Base-by-base conservation (phyloP, 164 flowering plant genomes). In the Magnolia kwangsiensis region DNA sequence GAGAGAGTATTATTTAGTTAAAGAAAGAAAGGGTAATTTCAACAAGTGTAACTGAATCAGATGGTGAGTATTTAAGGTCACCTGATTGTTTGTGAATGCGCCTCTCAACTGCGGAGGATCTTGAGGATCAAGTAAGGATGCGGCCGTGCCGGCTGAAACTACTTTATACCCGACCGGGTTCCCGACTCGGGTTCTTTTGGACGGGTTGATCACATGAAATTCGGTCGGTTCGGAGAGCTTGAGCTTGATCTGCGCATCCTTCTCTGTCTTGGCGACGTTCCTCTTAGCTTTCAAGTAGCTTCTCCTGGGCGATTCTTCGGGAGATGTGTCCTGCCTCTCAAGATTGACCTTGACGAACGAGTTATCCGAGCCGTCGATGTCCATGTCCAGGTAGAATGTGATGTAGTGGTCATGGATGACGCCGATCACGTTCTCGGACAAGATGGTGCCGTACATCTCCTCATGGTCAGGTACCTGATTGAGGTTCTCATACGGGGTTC, bases 161-260 rank as follows among this genome's bases (percentile, higher is more conserved):
- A 96, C 83, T 85, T 92, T 96, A 76, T 96, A 94, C 65, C 98
- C 99, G 1, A 85, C 86, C 1, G 96, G 97, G 79, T 96, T 96
- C 3, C 98, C 98, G 0, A 96, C 82, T 76, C 91, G 77, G 0
- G 98, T 85, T 76, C 64, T 82, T 82, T 84, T 89, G 4, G 79
- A 71, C 0, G 97, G 94, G 74, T 94, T 96, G 59, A 94, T 73
- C 3, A 96, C 88, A 51, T 96, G 98, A 74, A 90, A 94, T 76
- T 96, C 99, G 0, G 90, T 82, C 6, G 97, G 99, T 10, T 92
- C 91, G 45, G 92, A 90, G 50, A 96, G 88, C 51, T 88, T 91
- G 74, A 96, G 87, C 90, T 92, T 87, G 18, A 92, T 80, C 73
- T 90, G 94, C 2, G 94, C 99, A 64, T 96, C 98, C 73, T 91